Conservation (phyloP, 306 rosid species). For the Datisca glomerata region DNA sequence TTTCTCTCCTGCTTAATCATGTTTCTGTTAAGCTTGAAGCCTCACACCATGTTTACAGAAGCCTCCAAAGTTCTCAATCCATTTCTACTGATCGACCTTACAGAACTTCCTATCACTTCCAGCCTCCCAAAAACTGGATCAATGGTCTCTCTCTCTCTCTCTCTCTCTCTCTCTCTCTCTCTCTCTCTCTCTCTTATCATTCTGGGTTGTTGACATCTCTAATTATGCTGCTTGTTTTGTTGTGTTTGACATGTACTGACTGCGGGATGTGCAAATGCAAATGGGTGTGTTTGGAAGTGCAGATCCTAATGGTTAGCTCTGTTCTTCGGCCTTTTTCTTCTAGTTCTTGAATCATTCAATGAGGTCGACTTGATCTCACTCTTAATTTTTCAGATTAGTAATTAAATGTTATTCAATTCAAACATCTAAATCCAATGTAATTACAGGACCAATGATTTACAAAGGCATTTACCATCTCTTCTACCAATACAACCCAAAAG, state of each 20-base stretch:
- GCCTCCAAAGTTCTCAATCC: too few relatives aligned
- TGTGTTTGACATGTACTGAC: background rate
- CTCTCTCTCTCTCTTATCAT: background rate
- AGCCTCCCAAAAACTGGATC: conserved; percentile 41
- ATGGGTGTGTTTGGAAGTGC: background rate
- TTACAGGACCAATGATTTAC: conserved; percentile 39
- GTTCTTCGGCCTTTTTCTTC: too few relatives aligned
- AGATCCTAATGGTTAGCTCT: background rate
- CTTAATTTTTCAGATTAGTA: background rate
- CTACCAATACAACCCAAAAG: conserved; percentile 40
- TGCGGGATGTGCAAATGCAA: background rate
- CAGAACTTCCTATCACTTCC: conserved; percentile 45
- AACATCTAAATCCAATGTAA: background rate
- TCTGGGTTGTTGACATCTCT: background rate
- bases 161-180: background rate
- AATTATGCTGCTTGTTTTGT: conserved; percentile 4
- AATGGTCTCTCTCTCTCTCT: conserved; percentile 23
- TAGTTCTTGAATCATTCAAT: conserved; percentile 26
- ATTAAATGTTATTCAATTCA: background rate
- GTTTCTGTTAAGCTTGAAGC: too few relatives aligned
- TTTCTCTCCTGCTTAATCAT: too few relatives aligned
- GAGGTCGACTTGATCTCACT: background rate
- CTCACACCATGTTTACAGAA: too few relatives aligned
- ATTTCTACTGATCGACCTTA: too few relatives aligned
- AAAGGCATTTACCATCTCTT: conserved; percentile 47